Evolutionary conservation across 2,329 filamentous ascomycete genomes (phyloP).

Genomic region (Colletotrichum orbiculare): DNA sequence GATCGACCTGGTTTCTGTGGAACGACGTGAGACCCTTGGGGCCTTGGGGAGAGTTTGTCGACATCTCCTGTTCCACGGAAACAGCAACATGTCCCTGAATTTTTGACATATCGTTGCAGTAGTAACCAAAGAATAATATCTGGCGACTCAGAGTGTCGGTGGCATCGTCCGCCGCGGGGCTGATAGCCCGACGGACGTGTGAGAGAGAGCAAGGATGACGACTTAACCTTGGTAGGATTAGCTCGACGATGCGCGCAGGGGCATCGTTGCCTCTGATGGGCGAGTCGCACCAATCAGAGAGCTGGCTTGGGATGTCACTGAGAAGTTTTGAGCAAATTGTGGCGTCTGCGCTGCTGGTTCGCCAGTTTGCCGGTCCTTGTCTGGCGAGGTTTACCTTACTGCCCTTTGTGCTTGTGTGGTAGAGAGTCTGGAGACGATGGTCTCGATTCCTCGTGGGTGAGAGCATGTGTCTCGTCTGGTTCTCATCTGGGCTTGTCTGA

Average conservation of each 20-base stretch:
- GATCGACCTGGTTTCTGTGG: no score
- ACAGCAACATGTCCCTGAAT: neutral
- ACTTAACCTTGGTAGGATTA: constrained; percentile 32
- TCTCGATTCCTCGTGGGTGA: no score
- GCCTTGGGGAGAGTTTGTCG: no score
- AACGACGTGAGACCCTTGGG: no score
- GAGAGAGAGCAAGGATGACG: constrained; percentile 9
- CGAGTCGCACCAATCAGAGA: constrained; percentile 10
- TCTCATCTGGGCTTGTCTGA: no score
- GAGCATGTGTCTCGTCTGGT: no score
- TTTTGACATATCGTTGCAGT: no score
- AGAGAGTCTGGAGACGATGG: no score
- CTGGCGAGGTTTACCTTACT: neutral
- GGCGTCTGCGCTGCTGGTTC: constrained; percentile 37
- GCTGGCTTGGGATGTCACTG: constrained; percentile 40
- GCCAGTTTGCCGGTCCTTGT: constrained; percentile 16
- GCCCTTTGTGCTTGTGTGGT: no score
- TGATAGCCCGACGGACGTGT: neutral
- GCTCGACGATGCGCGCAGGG: constrained; percentile 31
- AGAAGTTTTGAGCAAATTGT: constrained; percentile 64
- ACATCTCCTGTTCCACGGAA: neutral
- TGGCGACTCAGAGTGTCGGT: no score
- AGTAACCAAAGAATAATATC: no score
- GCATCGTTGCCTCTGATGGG: neutral
- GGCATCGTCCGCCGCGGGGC: neutral